Evolutionary conservation across 345 rosid genomes (phyloP), one percentile per base, ranked within the genome.

Genomic region (Kernera saxatilis): DNA sequence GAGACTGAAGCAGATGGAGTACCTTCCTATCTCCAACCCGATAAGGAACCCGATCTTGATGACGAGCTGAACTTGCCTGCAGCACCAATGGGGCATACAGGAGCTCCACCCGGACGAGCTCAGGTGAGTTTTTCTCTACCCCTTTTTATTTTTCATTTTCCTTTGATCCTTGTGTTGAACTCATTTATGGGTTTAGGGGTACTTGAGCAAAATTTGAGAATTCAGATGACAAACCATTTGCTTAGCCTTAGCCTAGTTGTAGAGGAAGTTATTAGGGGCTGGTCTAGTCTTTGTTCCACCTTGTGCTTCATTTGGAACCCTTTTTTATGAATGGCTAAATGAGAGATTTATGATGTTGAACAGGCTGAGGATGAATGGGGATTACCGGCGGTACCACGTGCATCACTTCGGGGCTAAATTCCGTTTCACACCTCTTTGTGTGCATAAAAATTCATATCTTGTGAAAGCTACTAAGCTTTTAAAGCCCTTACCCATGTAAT

Each of bases 11-110:
- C 86, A 19, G 87, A 84, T 21, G 97, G 89, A 22, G 85, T 92
- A 50, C 99, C 99, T 62, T 90, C 99, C 22, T 92, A 92, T 83
- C 88, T 94, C 76, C 98, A 94, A 82, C 94, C 98, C 29, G 98
- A 93, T 36, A 84, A 76, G 73, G 96, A 90, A 71, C 81, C 91
- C 0, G 90, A 89, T 79, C 71, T 82, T 66, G 93, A 84, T 35
- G 50, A 85, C 0, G 99, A 88, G 76, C 85, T 94, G 26, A 85
- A 80, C 81, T 77, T 94, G 80, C 99, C 99, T 73, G 6, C 96
- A 33, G 88, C 97, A 73, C 99, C 99, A 26, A 51, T 54, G 0
- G 95, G 92, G 51, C 76, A 85, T 10, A 71, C 90, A 59, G 76
- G 82, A 45, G 77, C 79, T 22, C 84, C 76, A 40, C 85, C 83